These are phyloP conservation scores for Nothopassalora personata DNA, from an alignment of 2,329 filamentous ascomycete species.

Conservation along the genomic window DNA sequence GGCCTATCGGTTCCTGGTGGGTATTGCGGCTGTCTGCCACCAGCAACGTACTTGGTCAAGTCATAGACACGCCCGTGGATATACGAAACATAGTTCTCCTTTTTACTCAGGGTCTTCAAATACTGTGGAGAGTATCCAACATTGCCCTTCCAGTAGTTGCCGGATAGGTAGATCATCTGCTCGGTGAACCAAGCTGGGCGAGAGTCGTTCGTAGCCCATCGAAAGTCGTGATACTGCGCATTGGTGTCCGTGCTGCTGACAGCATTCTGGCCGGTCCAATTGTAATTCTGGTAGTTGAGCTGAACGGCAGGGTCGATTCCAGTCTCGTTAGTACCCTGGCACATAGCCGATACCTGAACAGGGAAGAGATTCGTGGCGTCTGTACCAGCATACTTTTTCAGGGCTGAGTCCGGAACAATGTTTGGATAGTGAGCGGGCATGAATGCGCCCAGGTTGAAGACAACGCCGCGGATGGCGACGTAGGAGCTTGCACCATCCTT, in stretches of 20 bases:
- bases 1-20: slow-evolving; percentile 50
- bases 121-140: slow-evolving; percentile 78
- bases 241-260: slow-evolving; percentile 67
- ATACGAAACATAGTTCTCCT: slow-evolving; percentile 62
- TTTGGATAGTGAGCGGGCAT: slow-evolving; percentile 72
- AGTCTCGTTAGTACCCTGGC: slow-evolving; percentile 67
- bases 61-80: slow-evolving; percentile 81
- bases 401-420: slow-evolving; percentile 53
- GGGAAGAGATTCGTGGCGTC: slow-evolving; percentile 91
- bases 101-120: slow-evolving; percentile 58
- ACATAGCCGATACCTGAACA: slow-evolving; percentile 87
- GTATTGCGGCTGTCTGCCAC: slow-evolving; percentile 62
- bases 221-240: slow-evolving; percentile 85
- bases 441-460: slow-evolving; percentile 76
- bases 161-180: slow-evolving; percentile 71
- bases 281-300: slow-evolving; percentile 74
- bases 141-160: slow-evolving; percentile 77
- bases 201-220: slow-evolving; percentile 72
- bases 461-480: slow-evolving; percentile 78
- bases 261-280: slow-evolving; percentile 64
- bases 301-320: slow-evolving; percentile 67
- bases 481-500: slow-evolving; percentile 61
- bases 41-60: slow-evolving; percentile 73
- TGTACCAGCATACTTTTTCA: slow-evolving; percentile 76
- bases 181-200: slow-evolving; percentile 90